These are phyloP conservation scores for Coemansia sp. DNA, from an alignment of 192 early-diverging fungal species.

Conservation along the genomic window DNA sequence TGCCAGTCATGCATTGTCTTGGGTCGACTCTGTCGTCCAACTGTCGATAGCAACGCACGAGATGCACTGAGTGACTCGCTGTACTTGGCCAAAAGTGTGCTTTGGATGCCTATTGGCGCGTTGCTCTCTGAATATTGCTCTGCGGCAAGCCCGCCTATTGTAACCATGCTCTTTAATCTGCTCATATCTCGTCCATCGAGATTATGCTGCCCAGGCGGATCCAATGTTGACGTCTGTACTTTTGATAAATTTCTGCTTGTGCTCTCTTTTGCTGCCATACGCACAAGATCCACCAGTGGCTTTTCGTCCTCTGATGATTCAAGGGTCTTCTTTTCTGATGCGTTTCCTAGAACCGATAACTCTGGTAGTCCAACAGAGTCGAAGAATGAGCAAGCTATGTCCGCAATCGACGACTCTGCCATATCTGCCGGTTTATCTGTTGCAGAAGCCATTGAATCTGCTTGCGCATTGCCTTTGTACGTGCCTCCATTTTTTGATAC, in stretches of 20 bases:
- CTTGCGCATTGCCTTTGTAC: not conserved
- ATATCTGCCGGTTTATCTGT: not conserved
- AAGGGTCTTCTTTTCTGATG: not conserved
- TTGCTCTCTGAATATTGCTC: not conserved
- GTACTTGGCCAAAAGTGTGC: conserved; percentile 31
- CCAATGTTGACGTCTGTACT: conserved; percentile 5
- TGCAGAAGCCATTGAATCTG: not conserved
- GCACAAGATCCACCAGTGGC: conserved; percentile 1
- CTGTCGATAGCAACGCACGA: conserved; percentile 16
- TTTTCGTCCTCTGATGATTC: not conserved
- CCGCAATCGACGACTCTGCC: conserved; percentile 26
- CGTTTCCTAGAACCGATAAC: not conserved
- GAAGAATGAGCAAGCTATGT: conserved; percentile 31
- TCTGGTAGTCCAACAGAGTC: conserved; percentile 14
- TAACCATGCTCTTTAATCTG: conserved; percentile 6
- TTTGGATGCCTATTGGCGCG: conserved; percentile 20
- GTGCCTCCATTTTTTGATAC: not conserved
- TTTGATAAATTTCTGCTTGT: not conserved
- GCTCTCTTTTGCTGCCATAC: not conserved
- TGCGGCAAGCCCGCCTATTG: not conserved
- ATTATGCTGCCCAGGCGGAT: conserved; percentile 31
- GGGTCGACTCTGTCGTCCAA: conserved; percentile 8
- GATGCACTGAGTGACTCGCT: conserved; percentile 45
- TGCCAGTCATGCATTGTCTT: conserved; percentile 16
- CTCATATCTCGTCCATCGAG: conserved; percentile 15